These are phyloP conservation scores for Ustilago esculenta DNA, from an alignment of 1,284 basidiomycete species.

Conservation along the genomic window DNA sequence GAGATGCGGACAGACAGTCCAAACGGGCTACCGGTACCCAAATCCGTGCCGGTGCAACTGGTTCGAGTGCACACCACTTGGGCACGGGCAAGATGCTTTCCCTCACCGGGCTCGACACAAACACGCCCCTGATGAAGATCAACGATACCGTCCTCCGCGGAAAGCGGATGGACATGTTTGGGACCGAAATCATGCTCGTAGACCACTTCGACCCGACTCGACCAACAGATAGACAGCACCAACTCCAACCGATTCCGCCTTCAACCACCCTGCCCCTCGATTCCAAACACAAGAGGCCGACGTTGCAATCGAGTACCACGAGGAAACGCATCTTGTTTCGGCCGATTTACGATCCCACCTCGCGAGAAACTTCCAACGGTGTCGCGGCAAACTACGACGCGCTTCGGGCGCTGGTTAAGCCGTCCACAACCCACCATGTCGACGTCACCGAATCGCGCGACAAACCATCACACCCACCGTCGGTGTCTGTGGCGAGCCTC, in stretches of 20 bases:
- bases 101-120: constrained; percentile 34
- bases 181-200: constrained; percentile 31
- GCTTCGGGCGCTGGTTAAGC: constrained; percentile 4
- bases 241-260: constrained; percentile 15
- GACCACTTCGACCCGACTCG: constrained; percentile 32
- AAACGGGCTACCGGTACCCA: background rate
- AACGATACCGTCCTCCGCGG: constrained; percentile 30
- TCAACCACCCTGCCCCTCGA: too few species aligned
- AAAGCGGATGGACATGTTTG: constrained; percentile 18
- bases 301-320: constrained; percentile 2
- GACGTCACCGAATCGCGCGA: background rate
- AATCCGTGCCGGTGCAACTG: background rate
- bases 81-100: constrained; percentile 27
- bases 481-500: background rate
- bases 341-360: constrained; percentile 35
- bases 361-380: background rate
- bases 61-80: constrained; percentile 2
- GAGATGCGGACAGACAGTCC: background rate
- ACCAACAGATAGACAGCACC: constrained; percentile 12
- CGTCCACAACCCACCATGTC: background rate
- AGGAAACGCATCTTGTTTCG: constrained; percentile 19
- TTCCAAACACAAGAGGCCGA: background rate
- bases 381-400: background rate
- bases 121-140: constrained; percentile 34
- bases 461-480: background rate